Evolutionary conservation across 2,329 filamentous ascomycete genomes (phyloP), one percentile per base, ranked within the genome.

Genomic region (Neofusicoccum kwambonambiense): DNA sequence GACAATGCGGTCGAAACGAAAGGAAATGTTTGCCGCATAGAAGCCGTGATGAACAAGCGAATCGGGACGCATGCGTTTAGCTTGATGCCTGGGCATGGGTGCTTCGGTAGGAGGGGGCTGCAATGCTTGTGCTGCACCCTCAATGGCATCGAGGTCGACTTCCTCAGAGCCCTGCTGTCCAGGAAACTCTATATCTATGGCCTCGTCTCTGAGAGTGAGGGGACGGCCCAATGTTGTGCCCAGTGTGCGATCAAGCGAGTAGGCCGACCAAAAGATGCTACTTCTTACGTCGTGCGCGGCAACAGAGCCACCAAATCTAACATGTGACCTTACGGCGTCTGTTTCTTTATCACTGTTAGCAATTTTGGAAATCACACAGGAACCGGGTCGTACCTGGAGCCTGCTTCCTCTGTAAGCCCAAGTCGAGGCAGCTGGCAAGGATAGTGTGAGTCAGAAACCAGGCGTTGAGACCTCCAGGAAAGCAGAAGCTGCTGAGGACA

Each of bases 391-490:
- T 39, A 62, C 45, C 44, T 17, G 35, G 17, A n/a, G 35, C 15
- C 34, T 62, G 58, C 22, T 42, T 78, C 22, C 84, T 76, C 62
- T 86, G 84, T 0, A 86, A 70, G 0, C 83, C 84, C 1, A 86
- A 69, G 50, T 86, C 84, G 2, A 86, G 72, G 0, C 84, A 72
- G 0, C 80, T 76, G 1, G 83, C 83, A 9, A 86, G 75, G 44
- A 83, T 85, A 66, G 85, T 83, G 62, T 86, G 86, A 62, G 85
- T 84, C 1, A 86, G 72, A 62, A 83, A 83, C 84, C 84, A 86
- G 0, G 83, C 74, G 64, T 84, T 85, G 3, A 85, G 74, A 57
- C 82, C 79, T 1, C 77, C 80, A 0, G 83, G 80, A 65, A 79
- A 84, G 41, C 85, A 80, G 12, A 86, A 75, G 0, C 83, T 81